A percentile compares a stretch with the other conserved stretches of the same genome.
phyloP scores from a whole-genome alignment of 768 basidiomycete genomes.

The Auriculariales sp. region DNA sequence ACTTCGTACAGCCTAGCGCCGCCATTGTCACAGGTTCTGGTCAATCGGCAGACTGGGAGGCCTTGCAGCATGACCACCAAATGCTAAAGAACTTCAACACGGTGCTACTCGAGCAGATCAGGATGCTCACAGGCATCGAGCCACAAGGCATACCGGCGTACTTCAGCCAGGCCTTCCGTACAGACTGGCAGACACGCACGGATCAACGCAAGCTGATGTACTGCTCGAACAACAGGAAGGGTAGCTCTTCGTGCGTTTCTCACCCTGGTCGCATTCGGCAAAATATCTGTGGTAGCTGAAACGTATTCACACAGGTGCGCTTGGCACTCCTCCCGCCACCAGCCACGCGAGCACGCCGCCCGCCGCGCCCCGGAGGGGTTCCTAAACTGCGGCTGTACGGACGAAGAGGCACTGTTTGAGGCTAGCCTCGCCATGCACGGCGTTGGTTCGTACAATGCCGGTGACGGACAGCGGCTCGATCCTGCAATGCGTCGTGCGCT shows the following conservation, averaged over 20 bases:
- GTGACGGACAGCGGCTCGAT: conserved; percentile 80
- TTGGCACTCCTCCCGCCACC: conserved; percentile 80
- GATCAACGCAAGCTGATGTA: conserved; percentile 54
- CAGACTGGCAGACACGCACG: conserved; percentile 58
- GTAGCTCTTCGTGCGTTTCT: conserved; percentile 77
- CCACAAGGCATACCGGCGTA: too few relatives aligned
- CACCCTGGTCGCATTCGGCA: too few relatives aligned
- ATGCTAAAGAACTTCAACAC: too few relatives aligned
- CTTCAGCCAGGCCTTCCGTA: conserved; percentile 31
- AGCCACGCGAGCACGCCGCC: conserved; percentile 62
- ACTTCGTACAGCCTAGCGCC: too few relatives aligned
- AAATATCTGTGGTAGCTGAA: too few relatives aligned
- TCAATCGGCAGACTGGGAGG: too few relatives aligned
- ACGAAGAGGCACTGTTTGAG: conserved; percentile 75
- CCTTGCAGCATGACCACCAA: too few relatives aligned
- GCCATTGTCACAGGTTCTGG: too few relatives aligned
- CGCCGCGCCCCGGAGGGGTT: conserved; percentile 64
- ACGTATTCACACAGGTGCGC: too few relatives aligned
- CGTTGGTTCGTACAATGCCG: conserved; percentile 61
- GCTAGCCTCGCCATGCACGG: conserved; percentile 66
- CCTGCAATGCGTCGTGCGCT: conserved; percentile 73
- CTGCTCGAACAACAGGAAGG: conserved; percentile 75
- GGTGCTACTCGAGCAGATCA: too few relatives aligned
- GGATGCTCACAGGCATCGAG: too few relatives aligned
- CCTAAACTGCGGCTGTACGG: conserved; percentile 79